Base-by-base conservation (phyloP, 805 yeast species). In the Jamesozyma gamospora region DNA sequence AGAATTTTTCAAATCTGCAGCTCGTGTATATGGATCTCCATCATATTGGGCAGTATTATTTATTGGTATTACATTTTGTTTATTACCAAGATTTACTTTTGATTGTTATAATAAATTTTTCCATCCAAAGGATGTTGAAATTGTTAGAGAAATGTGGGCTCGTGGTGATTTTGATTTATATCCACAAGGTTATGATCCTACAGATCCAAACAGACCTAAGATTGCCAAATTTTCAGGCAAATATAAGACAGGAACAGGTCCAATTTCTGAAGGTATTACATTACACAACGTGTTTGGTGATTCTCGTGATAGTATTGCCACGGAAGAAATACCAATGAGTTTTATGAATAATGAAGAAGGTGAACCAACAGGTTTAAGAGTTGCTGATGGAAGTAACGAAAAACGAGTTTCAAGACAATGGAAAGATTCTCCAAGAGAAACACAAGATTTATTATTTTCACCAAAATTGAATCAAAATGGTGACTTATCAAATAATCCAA, bases 111-210 rank as follows among this genome's bases (percentile, higher is more conserved):
- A 65, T 45, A 74, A 72, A 43, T 53, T 76, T 26, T 72, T 64
- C 49, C 63, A 54, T 47, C 94, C 92, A 25, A 69, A 65, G 41
- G 92, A 83, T 59, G 63, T 78, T 43, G 90, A 82, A 50, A 77
- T 83, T 46, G 70, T 83, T 40, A 64, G 92, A 51, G 92, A 83
- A 59, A 72, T 83, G 60, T 78, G 75, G 48, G 60, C 60, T 19
- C 66, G 70, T 40, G 92, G 92, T 35, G 82, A 79, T 48, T 82
- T 72, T 50, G 76, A 67, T 42, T 75, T 70, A 28, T 82, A 77
- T 54, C 87, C 87, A 10, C 62, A 56, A 10, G 70, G 73, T 39
- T 82, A 79, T 55, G 94, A 82, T 56, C 94, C 94, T 33, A 82
- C 94, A 2, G 88, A 82, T 59, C 85, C 88, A 25, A 63, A 77